A percentile compares a stretch with the other conserved stretches of the same genome.
These are phyloP conservation scores for Exophiala sp. DNA, from an alignment of 2,329 filamentous ascomycete species.

Conservation along the genomic window DNA sequence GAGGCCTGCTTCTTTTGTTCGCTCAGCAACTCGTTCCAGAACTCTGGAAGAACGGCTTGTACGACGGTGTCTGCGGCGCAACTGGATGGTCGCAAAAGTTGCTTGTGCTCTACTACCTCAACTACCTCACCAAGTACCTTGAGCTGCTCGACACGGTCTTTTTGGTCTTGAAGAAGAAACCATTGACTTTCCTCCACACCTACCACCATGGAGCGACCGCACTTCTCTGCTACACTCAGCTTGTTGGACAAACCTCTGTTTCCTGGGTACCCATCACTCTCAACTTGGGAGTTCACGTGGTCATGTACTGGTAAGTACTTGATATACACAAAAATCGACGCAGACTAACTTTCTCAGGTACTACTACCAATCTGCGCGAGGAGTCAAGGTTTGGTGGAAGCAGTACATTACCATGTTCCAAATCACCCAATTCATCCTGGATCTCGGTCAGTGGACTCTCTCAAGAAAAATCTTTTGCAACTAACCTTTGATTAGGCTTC, in stretches of 20 bases:
- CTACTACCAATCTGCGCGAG: constrained; percentile 98
- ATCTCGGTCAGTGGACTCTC: constrained; percentile 51
- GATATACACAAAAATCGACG: neutral
- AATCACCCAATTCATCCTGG: constrained; percentile 95
- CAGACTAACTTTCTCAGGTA: constrained; percentile 73
- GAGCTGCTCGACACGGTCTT: constrained; percentile 95
- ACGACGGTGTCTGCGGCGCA: constrained; percentile 74
- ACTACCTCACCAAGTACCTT: constrained; percentile 97
- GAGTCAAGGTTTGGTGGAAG: constrained; percentile 98
- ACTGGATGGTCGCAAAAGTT: constrained; percentile 89
- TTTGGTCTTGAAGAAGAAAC: constrained; percentile 99
- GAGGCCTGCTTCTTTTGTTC: constrained; percentile 74
- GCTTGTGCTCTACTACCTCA: constrained; percentile 96
- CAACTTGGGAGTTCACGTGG: constrained; percentile 90
- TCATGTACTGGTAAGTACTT: constrained; percentile 93
- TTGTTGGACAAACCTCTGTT: constrained; percentile 86
- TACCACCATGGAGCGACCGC: constrained; percentile 98
- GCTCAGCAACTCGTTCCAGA: constrained; percentile 87
- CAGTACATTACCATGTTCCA: constrained; percentile 98
- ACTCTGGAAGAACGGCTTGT: constrained; percentile 76
- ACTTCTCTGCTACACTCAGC: constrained; percentile 95
- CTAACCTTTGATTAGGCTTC: constrained; percentile 58
- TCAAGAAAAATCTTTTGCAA: neutral
- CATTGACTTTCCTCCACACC: constrained; percentile 96
- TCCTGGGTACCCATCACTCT: constrained; percentile 93